These are phyloP conservation scores for Calonectria pseudoturangicola DNA, from an alignment of 2,329 filamentous ascomycete genomes.

Conservation along the genomic window DNA sequence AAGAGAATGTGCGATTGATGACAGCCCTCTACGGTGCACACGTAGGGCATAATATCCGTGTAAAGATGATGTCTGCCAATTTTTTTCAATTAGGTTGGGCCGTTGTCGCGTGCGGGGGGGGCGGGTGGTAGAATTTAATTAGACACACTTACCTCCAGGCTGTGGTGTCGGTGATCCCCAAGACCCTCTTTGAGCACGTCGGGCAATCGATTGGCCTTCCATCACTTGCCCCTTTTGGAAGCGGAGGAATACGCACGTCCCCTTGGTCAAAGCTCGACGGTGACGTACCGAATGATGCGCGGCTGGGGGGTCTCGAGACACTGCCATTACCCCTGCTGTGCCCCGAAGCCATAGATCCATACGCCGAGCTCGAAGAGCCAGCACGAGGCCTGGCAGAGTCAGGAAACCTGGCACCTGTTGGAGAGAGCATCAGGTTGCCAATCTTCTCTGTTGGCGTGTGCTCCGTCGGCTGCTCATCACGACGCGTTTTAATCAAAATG, in stretches of 20 bases:
- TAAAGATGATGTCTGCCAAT: constrained; percentile 1
- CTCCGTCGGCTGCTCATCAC: not conserved
- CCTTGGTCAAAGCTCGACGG: constrained; percentile 23
- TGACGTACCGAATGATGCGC: constrained; percentile 19
- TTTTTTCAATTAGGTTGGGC: not conserved
- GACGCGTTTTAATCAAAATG: constrained; percentile 7
- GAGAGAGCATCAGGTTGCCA: not conserved
- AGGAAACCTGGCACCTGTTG: not conserved
- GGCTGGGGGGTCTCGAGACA: constrained; percentile 12
- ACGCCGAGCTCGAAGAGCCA: not conserved
- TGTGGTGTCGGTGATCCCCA: not conserved
- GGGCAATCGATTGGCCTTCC: constrained; percentile 17
- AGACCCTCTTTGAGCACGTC: constrained; percentile 14
- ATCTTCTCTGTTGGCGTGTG: constrained; percentile 10
- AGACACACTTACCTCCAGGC: constrained; percentile 12
- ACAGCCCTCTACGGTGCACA: constrained; percentile 16
- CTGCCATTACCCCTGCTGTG: not conserved
- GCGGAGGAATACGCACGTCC: constrained; percentile 24
- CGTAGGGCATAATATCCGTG: constrained; percentile 11
- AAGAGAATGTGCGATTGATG: constrained; percentile 1
- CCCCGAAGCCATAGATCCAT: not conserved
- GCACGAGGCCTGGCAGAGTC: not conserved
- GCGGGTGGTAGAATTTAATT: not conserved
- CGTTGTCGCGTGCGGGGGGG: not conserved
- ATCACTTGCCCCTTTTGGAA: constrained; percentile 19